These are phyloP conservation scores for Cyclotella sp. DNA, from an alignment of 108 stramenopile genomes.

Conservation along the genomic window DNA sequence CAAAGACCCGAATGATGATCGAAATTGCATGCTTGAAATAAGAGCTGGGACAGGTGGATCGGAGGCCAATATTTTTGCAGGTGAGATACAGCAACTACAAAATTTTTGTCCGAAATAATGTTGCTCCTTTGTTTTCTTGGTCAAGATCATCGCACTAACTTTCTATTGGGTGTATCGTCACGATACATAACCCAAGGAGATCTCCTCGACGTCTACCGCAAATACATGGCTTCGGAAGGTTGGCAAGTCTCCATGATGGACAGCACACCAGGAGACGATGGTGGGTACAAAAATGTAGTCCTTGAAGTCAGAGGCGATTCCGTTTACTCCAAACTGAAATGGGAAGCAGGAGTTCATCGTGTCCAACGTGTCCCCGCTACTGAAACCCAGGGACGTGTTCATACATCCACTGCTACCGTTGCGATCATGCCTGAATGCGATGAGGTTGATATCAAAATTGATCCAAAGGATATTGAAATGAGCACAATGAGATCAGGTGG, in stretches of 20 bases:
- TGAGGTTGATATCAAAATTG: slow-evolving; percentile 85
- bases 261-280: slow-evolving; percentile 83
- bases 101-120: neutral
- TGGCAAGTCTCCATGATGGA: slow-evolving; percentile 88
- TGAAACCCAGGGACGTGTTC: slow-evolving; percentile 90
- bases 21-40: slow-evolving; percentile 95
- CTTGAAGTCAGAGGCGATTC: slow-evolving; percentile 86
- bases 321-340: slow-evolving; percentile 92
- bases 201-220: slow-evolving; percentile 90
- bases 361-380: slow-evolving; percentile 98
- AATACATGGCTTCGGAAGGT: slow-evolving; percentile 76
- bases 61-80: slow-evolving; percentile 95
- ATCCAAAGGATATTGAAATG: slow-evolving; percentile 88
- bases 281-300: slow-evolving; percentile 90
- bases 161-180: neutral
- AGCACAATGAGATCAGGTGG: slow-evolving; percentile 92
- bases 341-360: slow-evolving; percentile 97
- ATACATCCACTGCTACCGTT: slow-evolving; percentile 96
- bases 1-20: slow-evolving; percentile 90
- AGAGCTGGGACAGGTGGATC: slow-evolving; percentile 97
- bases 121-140: neutral
- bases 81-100: slow-evolving; percentile 29
- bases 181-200: slow-evolving; percentile 54
- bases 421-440: slow-evolving; percentile 92
- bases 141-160: neutral